A percentile compares a stretch with the other conserved stretches of the same genome.
phyloP scores from a whole-genome alignment of 192 early-diverging fungal species.

The Diversispora epigaea region DNA sequence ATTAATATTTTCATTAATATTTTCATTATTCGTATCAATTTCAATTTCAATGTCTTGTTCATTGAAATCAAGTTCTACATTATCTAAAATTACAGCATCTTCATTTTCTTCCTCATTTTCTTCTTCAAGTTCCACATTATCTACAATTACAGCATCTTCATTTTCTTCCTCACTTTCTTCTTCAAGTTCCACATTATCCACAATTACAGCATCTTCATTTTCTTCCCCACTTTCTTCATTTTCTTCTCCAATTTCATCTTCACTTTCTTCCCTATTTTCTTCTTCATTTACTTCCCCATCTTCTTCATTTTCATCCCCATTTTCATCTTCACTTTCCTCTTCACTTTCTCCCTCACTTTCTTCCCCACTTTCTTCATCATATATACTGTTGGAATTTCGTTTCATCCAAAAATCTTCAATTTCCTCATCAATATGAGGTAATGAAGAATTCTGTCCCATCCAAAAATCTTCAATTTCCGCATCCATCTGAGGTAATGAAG shows the following conservation, averaged over 20 bases:
- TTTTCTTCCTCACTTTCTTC: no score
- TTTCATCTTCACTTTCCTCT: background rate
- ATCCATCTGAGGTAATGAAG: no score
- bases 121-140: background rate
- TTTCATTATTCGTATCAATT: background rate
- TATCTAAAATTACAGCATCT: background rate
- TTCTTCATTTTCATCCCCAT: background rate
- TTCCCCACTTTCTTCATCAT: background rate
- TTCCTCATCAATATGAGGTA: background rate
- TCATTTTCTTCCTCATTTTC: background rate
- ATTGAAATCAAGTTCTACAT: background rate
- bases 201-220: no score
- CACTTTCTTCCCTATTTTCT: background rate
- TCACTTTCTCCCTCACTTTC: background rate
- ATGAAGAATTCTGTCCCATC: background rate
- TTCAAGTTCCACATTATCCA: no score
- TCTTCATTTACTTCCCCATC: background rate
- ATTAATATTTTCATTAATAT: background rate
- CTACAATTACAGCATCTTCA: background rate
- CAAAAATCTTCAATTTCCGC: background rate
- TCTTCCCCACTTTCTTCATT: no score
- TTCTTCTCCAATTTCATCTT: no score
- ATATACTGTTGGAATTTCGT: background rate
- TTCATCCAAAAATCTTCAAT: background rate
- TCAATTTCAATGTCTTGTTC: background rate